Base-by-base conservation (phyloP, 495 filamentous ascomycete genomes). In the Neurospora sp. region DNA sequence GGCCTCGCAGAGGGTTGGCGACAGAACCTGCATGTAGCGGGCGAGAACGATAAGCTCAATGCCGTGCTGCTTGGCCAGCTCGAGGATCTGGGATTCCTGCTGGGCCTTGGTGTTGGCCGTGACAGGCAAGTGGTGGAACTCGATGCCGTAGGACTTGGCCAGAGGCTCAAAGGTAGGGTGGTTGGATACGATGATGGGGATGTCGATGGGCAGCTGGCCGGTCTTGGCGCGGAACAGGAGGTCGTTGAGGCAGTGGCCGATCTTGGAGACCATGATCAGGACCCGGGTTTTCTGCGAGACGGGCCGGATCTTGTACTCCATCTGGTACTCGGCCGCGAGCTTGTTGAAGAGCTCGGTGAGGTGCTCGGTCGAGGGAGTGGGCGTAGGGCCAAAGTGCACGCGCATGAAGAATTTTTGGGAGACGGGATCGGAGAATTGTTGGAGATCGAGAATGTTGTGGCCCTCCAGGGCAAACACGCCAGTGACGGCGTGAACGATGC, bases 11-110 rank as follows among this genome's bases (percentile, higher is more conserved):
- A 93, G 82, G n/a, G 78, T 85, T 16, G 90, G 90, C 68, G 87
- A 90, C 7, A 93, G 84, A n/a, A 93, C 89, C 82, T 93, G 91
- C 91, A 93, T 93, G 82, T 93, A 93, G 69, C 91, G 89, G n/a
- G 91, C 91, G 70, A 93, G 78, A 8, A 93, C 91, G 42, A 93
- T 87, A 38, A 93, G 83, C 75, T 93, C 91, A 77, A 93, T 85
- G 68, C 87, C 82, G 76, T 92, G 80, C 79, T 89, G 79, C 72
- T 81, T 78, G 73, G 91, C 86, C 31, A 93, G 84, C 40, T 91
- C 88, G 12, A 93, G 82, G 73, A 93, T 86, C 74, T 85, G 83
- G 16, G 76, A 77, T 80, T 93, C 91, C 80, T 93, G 91, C 77
- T 87, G 82, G 3, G 84, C 76, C 82, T 93, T 93, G 74, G 90